These are phyloP conservation scores for Yamagishiella unicocca DNA, from an alignment of 139 green algal genomes.

Conservation along the genomic window DNA sequence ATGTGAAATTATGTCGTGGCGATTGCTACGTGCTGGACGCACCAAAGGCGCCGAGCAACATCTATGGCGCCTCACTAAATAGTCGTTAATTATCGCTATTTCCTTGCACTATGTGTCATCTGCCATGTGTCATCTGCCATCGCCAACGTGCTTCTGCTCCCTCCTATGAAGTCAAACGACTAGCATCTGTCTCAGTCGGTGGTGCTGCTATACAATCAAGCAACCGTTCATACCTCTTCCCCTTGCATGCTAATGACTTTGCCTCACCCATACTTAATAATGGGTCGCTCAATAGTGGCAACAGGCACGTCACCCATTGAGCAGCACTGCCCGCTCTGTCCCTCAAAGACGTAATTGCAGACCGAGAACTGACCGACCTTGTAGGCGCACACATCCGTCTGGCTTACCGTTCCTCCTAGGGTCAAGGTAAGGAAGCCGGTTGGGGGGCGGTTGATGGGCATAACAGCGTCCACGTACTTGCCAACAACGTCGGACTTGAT, in stretches of 20 bases:
- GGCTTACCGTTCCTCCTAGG: neutral
- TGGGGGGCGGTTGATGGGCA: neutral
- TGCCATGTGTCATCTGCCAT: too few species aligned
- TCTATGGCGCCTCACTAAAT: neutral
- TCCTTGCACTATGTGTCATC: too few species aligned
- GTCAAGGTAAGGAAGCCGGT: neutral
- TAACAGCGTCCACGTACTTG: neutral
- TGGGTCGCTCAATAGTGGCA: neutral
- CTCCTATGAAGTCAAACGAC: too few species aligned
- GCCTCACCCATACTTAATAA: slow-evolving; percentile 21
- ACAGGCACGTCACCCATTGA: slow-evolving; percentile 30
- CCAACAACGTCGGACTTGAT: neutral
- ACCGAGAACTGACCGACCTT: slow-evolving; percentile 33
- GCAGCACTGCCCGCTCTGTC: slow-evolving; percentile 35
- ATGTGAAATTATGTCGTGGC: too few species aligned
- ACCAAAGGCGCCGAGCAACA: too few species aligned
- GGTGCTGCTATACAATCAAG: too few species aligned
- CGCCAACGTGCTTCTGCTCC: too few species aligned
- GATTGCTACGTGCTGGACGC: too few species aligned
- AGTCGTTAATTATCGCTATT: too few species aligned
- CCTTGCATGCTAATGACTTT: too few species aligned
- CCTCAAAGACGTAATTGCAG: slow-evolving; percentile 45
- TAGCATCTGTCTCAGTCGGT: too few species aligned
- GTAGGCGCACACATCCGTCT: slow-evolving; percentile 24
- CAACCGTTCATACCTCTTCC: too few species aligned